A percentile compares a stretch with the other conserved stretches of the same genome.
Evolutionary conservation across 108 stramenopile species (phyloP).

Genomic region (Discostella stelligeroides): DNA sequence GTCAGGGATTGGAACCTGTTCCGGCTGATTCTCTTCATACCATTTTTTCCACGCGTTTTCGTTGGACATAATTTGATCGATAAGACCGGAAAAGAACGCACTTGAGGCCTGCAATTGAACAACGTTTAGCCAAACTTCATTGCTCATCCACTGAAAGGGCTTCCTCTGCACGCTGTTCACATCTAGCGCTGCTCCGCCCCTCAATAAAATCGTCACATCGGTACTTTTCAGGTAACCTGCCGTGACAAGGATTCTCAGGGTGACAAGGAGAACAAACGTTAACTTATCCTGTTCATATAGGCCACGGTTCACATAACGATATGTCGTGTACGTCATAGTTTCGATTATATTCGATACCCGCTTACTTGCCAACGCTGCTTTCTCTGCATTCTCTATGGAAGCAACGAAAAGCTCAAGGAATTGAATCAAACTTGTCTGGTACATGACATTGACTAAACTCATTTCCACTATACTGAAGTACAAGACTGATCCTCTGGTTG

Average conservation of each 20-base stretch:
- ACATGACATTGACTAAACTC: conserved; percentile 89
- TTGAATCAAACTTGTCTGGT: conserved; percentile 90
- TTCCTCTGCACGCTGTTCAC: conserved; percentile 81
- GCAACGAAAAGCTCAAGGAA: conserved; percentile 88
- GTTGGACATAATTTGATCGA: conserved; percentile 76
- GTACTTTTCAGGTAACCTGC: conserved; percentile 65
- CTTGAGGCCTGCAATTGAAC: conserved; percentile 68
- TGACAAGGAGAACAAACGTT: conserved; percentile 85
- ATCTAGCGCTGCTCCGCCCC: conserved; percentile 91
- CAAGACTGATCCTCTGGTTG: conserved; percentile 86
- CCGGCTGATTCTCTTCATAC: conserved; percentile 92
- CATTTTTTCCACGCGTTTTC: conserved; percentile 83
- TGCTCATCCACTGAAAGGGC: conserved; percentile 87
- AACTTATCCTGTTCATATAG: conserved; percentile 92
- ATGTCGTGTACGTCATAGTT: conserved; percentile 90
- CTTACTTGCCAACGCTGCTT: conserved; percentile 82
- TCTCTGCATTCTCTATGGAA: conserved; percentile 86
- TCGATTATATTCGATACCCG: conserved; percentile 91
- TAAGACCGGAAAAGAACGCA: conserved; percentile 81
- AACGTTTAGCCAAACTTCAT: conserved; percentile 88
- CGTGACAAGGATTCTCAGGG: conserved; percentile 88
- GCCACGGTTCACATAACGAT: conserved; percentile 92
- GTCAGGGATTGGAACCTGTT: conserved; percentile 80
- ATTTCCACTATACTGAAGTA: conserved; percentile 94
- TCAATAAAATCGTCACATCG: conserved; percentile 80